Evolutionary conservation across 2,329 filamentous ascomycete genomes (phyloP), one percentile per base, ranked within the genome.

Genomic region (Botryosphaeria dothidea): DNA sequence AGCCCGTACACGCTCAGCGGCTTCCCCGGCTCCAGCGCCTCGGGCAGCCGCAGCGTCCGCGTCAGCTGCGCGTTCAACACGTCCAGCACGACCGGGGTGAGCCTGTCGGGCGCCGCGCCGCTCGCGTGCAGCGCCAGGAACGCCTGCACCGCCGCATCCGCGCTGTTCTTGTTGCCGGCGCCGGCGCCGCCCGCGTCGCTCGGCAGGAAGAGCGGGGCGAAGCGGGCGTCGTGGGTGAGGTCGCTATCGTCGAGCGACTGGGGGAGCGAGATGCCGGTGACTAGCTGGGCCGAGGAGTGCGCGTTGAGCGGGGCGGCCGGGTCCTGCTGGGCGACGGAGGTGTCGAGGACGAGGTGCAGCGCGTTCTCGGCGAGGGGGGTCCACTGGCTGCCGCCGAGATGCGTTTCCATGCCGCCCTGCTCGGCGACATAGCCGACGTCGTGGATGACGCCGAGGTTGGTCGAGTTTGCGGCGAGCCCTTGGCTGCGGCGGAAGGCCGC

Each of bases 391-490:
- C 31, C n/a, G 34, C 34, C 52, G 5, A 56, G 34, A 19, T 56
- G 52, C 31, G 34, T 38, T 11, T 56, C 31, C 52, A 56, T 56
- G 34, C 52, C 52, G 52, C 52, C 52, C 13, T 56, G 52, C 19
- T 38, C 21, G 21, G 34, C 34, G 27, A 62, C 60, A 27, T 68
- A 71, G n/a, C 5, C 74, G 57, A 64, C 71, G 72, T 13, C 73
- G 71, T 3, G 68, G 68, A 65, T 75, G 71, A 4, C 69, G 68
- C 66, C 67, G 15, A 72, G 25, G 5, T 66, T 51, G 1, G 89
- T 75, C 0, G 80, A 80, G 0, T 82, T 77, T 25, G 81, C 82
- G 2, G 80, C 75, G 1, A 73, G 67, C n/a, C 69, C 68, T 2
- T 69, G 71, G 1, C 63, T 69, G 21, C 66, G 63, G 13, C 73